Conservation (phyloP, 495 filamentous ascomycete genomes). For the Symbiotaphrina buchneri region DNA sequence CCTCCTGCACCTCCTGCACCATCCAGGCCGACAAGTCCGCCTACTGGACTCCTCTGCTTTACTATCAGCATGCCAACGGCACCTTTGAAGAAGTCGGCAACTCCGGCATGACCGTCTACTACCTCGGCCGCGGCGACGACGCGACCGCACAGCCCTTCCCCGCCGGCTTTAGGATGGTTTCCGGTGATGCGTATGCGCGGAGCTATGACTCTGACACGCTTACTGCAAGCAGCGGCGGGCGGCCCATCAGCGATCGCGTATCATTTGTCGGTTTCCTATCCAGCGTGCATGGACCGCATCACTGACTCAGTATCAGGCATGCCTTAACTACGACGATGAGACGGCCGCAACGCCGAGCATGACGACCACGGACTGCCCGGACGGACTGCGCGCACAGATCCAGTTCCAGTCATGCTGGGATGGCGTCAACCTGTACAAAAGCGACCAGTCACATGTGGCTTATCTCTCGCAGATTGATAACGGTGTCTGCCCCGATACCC, state of each 20-base stretch:
- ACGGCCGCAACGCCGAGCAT: no score
- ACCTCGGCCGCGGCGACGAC: constrained; percentile 32
- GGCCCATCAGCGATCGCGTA: no score
- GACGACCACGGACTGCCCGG: constrained; percentile 34
- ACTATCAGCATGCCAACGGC: constrained; percentile 38
- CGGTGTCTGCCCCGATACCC: no score
- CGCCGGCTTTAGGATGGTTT: constrained; percentile 48
- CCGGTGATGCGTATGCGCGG: constrained; percentile 34
- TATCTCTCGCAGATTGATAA: constrained; percentile 29
- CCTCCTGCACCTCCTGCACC: constrained; percentile 42
- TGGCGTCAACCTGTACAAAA: constrained; percentile 15
- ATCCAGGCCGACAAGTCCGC: constrained; percentile 45
- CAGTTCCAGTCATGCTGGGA: constrained; percentile 31
- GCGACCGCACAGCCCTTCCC: constrained; percentile 44
- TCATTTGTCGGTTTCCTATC: no score
- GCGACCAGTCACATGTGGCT: constrained; percentile 32
- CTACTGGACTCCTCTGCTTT: constrained; percentile 62
- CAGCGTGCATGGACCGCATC: no score
- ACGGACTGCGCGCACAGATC: constrained; percentile 37
- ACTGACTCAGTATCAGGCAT: no score
- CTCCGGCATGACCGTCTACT: constrained; percentile 54
- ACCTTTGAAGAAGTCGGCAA: constrained; percentile 39
- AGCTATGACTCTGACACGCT: constrained; percentile 18
- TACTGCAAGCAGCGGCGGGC: constrained; percentile 25
- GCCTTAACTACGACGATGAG: no score